Conservation (phyloP, 73 alveolate species). For the Strombidium stylifer region DNA sequence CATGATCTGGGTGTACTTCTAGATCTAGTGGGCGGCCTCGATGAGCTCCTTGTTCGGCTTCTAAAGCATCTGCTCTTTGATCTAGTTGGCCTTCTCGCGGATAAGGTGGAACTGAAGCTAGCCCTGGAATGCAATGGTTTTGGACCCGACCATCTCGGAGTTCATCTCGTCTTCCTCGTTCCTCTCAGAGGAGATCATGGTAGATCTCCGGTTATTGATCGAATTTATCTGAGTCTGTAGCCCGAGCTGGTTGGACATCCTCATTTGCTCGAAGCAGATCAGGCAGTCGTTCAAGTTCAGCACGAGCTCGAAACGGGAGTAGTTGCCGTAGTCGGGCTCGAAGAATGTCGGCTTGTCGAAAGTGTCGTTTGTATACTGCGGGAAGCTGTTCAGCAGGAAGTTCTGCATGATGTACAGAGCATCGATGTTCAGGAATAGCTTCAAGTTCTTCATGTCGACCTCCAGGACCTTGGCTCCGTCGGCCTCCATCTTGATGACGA, state of each 20-base stretch:
- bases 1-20: too few species aligned
- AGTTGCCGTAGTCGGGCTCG: conserved; percentile 36
- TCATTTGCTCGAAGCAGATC: conserved; percentile 34
- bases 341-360: conserved; percentile 31
- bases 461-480: conserved; percentile 51
- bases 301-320: conserved; percentile 28
- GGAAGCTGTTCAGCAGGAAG: conserved; percentile 44
- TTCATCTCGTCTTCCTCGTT: conserved; percentile 14
- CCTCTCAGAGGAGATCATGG: conserved; percentile 33
- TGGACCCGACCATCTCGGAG: conserved; percentile 4
- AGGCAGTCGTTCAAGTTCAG: conserved; percentile 1
- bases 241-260: too few species aligned
- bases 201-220: conserved; percentile 37
- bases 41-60: not conserved
- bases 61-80: conserved; percentile 3
- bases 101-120: not conserved
- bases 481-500: conserved; percentile 25
- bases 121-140: not conserved
- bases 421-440: conserved; percentile 48
- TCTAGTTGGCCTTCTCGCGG: not conserved
- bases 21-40: too few species aligned
- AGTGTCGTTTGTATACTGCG: conserved; percentile 33
- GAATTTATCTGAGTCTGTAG: conserved; percentile 25
- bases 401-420: conserved; percentile 34
- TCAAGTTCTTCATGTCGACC: conserved; percentile 35